Percentiles rank a stretch among this genome's conserved stretches.
Evolutionary conservation across 345 rosid genomes (phyloP).

Genomic region (Laguncularia racemosa): DNA sequence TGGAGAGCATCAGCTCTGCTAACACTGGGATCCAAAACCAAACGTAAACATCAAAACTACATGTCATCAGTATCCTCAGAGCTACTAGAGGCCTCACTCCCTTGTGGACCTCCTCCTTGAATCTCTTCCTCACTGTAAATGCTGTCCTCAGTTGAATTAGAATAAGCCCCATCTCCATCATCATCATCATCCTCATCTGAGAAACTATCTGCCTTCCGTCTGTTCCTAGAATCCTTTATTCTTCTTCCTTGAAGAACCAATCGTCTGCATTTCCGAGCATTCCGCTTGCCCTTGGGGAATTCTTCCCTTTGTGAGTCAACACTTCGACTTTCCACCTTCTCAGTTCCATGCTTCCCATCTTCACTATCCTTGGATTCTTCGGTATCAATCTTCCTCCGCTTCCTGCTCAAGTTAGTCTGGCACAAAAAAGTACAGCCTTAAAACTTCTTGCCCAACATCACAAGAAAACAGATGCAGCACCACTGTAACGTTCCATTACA

Average conservation of each 20-base stretch:
- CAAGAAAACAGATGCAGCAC: not conserved
- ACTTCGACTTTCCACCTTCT: slow-evolving; percentile 39
- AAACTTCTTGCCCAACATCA: not conserved
- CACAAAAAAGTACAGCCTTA: slow-evolving; percentile 1
- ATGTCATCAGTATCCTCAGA: no score
- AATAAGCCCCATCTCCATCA: not conserved
- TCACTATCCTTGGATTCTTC: slow-evolving; percentile 63
- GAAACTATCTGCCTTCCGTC: slow-evolving; percentile 35
- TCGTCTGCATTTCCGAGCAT: slow-evolving; percentile 79
- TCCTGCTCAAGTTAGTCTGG: slow-evolving; percentile 83
- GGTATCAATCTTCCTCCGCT: slow-evolving; percentile 68
- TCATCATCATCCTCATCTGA: slow-evolving; percentile 32
- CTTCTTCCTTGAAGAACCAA: slow-evolving; percentile 75
- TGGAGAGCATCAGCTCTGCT: no score
- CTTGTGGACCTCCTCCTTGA: slow-evolving; percentile 15
- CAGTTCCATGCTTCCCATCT: slow-evolving; percentile 32
- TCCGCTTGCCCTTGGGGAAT: slow-evolving; percentile 88
- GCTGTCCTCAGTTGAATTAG: slow-evolving; percentile 46
- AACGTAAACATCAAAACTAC: no score
- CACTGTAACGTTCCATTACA: not conserved
- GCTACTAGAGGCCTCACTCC: no score
- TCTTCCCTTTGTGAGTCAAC: slow-evolving; percentile 69
- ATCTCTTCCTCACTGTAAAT: slow-evolving; percentile 68
- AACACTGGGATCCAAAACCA: no score
- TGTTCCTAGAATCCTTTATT: slow-evolving; percentile 55